Evolutionary conservation across 2,329 filamentous ascomycete genomes (phyloP).

Genomic region (Pseudovirgaria hyperparasitica): DNA sequence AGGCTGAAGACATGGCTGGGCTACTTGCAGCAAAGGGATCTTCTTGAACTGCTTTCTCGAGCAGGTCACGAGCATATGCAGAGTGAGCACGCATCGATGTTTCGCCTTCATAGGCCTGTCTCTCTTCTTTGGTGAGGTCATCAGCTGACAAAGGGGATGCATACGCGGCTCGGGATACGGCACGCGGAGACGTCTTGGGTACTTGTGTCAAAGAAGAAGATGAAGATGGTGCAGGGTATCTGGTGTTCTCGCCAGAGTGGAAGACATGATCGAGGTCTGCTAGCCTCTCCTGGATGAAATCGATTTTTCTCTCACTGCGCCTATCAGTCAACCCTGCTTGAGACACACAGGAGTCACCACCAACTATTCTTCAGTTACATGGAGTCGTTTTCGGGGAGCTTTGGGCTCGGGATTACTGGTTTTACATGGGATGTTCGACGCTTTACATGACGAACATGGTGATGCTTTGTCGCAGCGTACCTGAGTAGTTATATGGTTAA

Average conservation of each 20-base stretch:
- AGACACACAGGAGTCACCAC: no score
- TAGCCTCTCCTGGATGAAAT: constrained; percentile 38
- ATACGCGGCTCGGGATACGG: no score
- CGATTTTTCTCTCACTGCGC: constrained; percentile 39
- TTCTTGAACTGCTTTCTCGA: constrained; percentile 30
- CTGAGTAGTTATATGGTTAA: neutral
- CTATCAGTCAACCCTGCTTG: neutral
- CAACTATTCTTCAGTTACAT: constrained; percentile 26
- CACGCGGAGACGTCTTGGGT: constrained; percentile 9
- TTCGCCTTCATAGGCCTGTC: constrained; percentile 34
- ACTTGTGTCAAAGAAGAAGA: constrained; percentile 7
- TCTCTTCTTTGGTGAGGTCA: constrained; percentile 13
- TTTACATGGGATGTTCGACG: constrained; percentile 20
- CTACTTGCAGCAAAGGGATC: no score
- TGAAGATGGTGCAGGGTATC: neutral
- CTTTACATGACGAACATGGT: constrained; percentile 24
- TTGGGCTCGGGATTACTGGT: constrained; percentile 21
- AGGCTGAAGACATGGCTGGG: no score
- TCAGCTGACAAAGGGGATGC: constrained; percentile 8
- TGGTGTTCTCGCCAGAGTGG: constrained; percentile 16
- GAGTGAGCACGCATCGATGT: constrained; percentile 37
- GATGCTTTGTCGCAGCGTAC: constrained; percentile 18
- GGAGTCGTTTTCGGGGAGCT: constrained; percentile 18
- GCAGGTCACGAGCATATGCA: constrained; percentile 31
- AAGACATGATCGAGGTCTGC: constrained; percentile 34